Conservation (phyloP, 2,329 filamentous ascomycete species). For the Acarospora socialis region DNA sequence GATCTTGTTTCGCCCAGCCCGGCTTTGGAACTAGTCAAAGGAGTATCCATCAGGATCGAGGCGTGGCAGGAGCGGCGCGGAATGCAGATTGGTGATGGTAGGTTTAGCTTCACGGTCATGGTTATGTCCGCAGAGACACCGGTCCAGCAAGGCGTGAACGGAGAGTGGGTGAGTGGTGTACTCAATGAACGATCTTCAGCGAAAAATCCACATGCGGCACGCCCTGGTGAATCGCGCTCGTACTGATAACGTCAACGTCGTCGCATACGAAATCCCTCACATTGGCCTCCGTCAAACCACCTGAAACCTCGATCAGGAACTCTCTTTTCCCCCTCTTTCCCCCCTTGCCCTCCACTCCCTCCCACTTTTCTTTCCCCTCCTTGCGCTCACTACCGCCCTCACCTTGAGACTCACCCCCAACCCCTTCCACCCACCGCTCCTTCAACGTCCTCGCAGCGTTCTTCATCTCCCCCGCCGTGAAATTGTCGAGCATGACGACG, state of each 20-base stretch:
- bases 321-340: constrained; percentile 49
- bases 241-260: constrained; percentile 92
- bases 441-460: constrained; percentile 62
- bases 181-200: constrained; percentile 52
- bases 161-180: no score
- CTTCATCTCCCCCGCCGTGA: constrained; percentile 64
- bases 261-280: constrained; percentile 55
- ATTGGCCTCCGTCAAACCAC: constrained; percentile 74
- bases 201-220: constrained; percentile 91
- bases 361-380: no score
- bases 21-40: no score
- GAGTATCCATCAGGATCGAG: no score
- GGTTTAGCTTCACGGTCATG: no score
- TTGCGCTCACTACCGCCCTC: constrained; percentile 53
- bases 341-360: constrained; percentile 41
- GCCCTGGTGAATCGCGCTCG: constrained; percentile 92
- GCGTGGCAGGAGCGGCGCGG: no score
- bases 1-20: no score
- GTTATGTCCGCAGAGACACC: no score
- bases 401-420: constrained; percentile 73
- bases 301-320: constrained; percentile 83
- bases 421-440: constrained; percentile 51
- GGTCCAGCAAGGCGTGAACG: no score
- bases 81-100: no score
- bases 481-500: constrained; percentile 96